Base-by-base conservation (phyloP, 2,329 filamentous ascomycete species). In the Pestalotiopsis sp. region DNA sequence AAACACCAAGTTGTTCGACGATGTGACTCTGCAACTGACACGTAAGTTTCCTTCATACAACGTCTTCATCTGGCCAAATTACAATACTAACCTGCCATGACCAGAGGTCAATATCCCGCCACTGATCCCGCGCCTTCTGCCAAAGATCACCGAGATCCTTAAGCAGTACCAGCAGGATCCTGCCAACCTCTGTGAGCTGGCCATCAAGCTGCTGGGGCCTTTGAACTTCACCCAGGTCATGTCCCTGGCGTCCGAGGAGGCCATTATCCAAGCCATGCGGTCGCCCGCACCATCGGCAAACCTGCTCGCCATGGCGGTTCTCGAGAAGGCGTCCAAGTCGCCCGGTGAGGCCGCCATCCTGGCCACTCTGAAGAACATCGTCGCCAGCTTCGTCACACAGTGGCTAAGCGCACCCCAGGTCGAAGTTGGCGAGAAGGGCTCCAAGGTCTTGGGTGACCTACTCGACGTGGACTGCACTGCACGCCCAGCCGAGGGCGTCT, bases 21-120 rank as follows among this genome's bases (percentile, higher is more conserved):
- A 88, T 73, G 84, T 90, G 59, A 85, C 87, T 73, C 82, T 90
- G 3, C 87, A 90, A 74, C 80, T 91, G 17, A 89, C 82, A 57
- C 85, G 87, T 86, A 75, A 31, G 76, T 68, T 3, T 27, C 12
- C 12, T 13, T 11, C 12, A 52, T 5, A 52, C 45, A 52, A 20
- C 2, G 9, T 17, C 12, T 52, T 20, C 13, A 52, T 5, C 4
- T 52, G 5, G 20, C 2, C 45, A 17, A 52, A 4, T 6, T 20
- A 13, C 2, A 59, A 17, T n/a, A 11, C 57, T 59, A 13, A 59
- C 1, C 23, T 23, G 4, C 7, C 23, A 11, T 25, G 23, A 56
- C 68, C 3, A 88, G 87, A 87, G 58, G 76, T 77, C 70, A 89
- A 88, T 73, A 87, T 83, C 41, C 82, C 82, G 0, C 79, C 84